A percentile compares a stretch with the other conserved stretches of the same genome.
These are phyloP conservation scores for Auricularia auricula-judae DNA, from an alignment of 768 basidiomycete genomes.

Conservation along the genomic window DNA sequence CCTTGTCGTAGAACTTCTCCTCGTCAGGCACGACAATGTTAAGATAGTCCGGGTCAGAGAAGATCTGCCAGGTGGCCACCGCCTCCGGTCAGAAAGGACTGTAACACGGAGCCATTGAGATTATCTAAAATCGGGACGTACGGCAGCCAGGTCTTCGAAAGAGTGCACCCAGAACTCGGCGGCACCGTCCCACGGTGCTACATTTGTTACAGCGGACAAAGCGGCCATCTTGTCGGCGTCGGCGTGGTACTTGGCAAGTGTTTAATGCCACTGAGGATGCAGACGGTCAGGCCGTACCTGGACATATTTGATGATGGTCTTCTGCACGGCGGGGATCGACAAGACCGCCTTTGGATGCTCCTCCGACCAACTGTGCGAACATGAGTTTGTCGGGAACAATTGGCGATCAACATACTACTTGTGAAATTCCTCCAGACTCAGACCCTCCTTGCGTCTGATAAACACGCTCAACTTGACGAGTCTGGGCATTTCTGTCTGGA, in stretches of 20 bases:
- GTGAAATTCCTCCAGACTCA: background rate
- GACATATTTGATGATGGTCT: background rate
- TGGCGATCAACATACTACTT: background rate
- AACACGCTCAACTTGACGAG: background rate
- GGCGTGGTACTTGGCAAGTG: background rate
- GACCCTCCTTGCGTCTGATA: background rate
- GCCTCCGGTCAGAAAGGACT: background rate
- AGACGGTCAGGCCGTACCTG: too few species aligned
- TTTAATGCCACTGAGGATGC: too few species aligned
- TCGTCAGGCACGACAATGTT: background rate
- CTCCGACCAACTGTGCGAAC: background rate
- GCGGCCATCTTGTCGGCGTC: background rate
- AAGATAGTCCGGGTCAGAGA: background rate
- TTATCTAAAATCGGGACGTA: background rate
- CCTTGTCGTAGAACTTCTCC: background rate
- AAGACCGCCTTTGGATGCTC: background rate
- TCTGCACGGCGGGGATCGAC: background rate
- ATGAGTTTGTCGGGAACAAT: background rate
- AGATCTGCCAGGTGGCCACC: background rate
- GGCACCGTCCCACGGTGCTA: background rate
- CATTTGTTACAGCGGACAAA: background rate
- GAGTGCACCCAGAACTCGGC: background rate
- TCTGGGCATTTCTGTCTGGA: background rate
- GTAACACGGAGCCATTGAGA: background rate
- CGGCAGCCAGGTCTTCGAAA: background rate